Conservation (phyloP, 768 basidiomycete species). For the Leccinum longicurvipes region DNA sequence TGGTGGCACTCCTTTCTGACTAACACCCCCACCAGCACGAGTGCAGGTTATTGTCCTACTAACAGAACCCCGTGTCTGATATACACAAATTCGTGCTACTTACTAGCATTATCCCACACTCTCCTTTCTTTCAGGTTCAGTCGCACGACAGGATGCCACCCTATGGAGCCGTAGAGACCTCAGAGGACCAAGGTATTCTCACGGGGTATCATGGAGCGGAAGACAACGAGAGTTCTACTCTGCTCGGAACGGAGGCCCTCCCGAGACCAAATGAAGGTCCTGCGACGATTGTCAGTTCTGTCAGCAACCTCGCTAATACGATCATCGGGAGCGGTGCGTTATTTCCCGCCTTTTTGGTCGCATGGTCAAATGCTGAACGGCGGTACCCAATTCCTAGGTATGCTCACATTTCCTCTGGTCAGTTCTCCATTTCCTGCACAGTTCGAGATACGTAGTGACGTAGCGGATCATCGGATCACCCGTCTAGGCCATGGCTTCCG, state of each 20-base stretch:
- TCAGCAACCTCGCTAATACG: constrained; percentile 84
- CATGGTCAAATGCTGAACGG: background rate
- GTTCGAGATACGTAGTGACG: background rate
- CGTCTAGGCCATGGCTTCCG: constrained; percentile 80
- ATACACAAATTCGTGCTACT: background rate
- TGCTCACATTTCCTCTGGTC: constrained; percentile 87
- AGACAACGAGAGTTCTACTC: constrained; percentile 53
- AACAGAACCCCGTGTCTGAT: too few relatives aligned
- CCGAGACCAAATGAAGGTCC: constrained; percentile 51
- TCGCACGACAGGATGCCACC: constrained; percentile 64
- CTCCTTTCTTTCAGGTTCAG: constrained; percentile 3
- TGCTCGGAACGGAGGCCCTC: constrained; percentile 45
- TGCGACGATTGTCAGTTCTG: constrained; percentile 63
- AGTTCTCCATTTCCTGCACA: constrained; percentile 10
- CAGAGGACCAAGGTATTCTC: constrained; percentile 18
- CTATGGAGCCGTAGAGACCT: constrained; percentile 55
- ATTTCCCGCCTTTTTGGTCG: background rate
- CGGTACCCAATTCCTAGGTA: constrained; percentile 44
- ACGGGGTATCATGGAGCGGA: constrained; percentile 8
- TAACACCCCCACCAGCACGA: background rate
- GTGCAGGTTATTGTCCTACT: too few relatives aligned
- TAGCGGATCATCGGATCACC: background rate
- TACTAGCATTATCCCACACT: background rate
- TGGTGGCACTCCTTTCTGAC: background rate
- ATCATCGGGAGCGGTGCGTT: constrained; percentile 84